These are phyloP conservation scores for Cutaneotrichosporon daszewskae DNA, from an alignment of 1,284 basidiomycete species.

Conservation along the genomic window DNA sequence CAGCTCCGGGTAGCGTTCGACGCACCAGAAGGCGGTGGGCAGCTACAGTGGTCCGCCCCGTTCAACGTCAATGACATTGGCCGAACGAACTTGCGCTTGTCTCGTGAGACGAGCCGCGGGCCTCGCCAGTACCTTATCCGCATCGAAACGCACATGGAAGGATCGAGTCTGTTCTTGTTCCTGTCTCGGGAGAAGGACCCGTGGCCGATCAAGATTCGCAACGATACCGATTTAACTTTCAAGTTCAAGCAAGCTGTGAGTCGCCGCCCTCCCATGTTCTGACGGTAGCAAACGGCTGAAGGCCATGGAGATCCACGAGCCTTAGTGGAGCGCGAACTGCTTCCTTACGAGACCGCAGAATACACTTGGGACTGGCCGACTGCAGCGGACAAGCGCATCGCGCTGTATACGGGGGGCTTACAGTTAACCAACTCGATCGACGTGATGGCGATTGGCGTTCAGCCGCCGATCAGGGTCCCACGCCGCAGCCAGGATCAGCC, in stretches of 20 bases:
- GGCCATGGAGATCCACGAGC: slow-evolving; percentile 48
- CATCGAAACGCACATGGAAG: slow-evolving; percentile 79
- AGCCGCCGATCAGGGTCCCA: slow-evolving; percentile 79
- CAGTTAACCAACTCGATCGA: slow-evolving; percentile 68
- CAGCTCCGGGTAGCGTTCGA: slow-evolving; percentile 78
- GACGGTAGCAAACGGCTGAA: too few species aligned
- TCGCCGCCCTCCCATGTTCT: slow-evolving; percentile 25
- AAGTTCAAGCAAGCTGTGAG: slow-evolving; percentile 70
- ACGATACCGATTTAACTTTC: slow-evolving; percentile 72
- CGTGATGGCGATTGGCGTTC: slow-evolving; percentile 91
- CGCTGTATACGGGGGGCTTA: slow-evolving; percentile 58
- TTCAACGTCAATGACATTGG: slow-evolving; percentile 93
- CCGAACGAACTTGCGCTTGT: slow-evolving; percentile 59
- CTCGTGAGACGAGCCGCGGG: slow-evolving; percentile 51
- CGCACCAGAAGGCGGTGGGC: slow-evolving; percentile 70
- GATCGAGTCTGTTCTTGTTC: slow-evolving; percentile 82
- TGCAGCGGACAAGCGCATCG: slow-evolving; percentile 72
- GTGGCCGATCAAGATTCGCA: slow-evolving; percentile 91
- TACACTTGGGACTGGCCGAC: slow-evolving; percentile 98
- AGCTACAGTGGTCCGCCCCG: slow-evolving; percentile 70
- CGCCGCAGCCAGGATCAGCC: slow-evolving; percentile 30
- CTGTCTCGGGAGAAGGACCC: slow-evolving; percentile 61
- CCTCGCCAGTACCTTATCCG: slow-evolving; percentile 60
- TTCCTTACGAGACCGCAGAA: slow-evolving; percentile 25
- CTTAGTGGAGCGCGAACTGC: slow-evolving; percentile 20